Evolutionary conservation across 2,329 filamentous ascomycete species (phyloP).

Genomic region (Graphium sp.): DNA sequence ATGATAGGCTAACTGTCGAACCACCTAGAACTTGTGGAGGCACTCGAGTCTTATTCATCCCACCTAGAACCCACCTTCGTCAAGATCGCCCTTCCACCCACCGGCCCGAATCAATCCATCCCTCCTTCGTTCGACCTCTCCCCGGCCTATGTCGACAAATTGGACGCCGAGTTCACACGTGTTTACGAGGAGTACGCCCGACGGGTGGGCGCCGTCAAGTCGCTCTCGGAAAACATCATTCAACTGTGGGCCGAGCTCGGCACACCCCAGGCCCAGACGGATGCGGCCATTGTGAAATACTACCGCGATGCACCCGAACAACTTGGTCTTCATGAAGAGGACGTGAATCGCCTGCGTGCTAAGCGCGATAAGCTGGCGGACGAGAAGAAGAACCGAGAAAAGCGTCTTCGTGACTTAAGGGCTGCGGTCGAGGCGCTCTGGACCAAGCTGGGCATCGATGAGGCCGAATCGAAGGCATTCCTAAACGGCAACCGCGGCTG

Average conservation of each 20-base stretch:
- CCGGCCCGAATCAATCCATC: constrained; percentile 56
- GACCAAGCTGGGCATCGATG: constrained; percentile 73
- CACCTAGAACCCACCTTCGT: constrained; percentile 87
- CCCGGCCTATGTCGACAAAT: constrained; percentile 64
- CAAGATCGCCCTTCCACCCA: constrained; percentile 70
- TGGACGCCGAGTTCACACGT: constrained; percentile 82
- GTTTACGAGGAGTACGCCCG: constrained; percentile 94
- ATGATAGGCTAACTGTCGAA: constrained; percentile 5
- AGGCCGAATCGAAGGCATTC: constrained; percentile 70
- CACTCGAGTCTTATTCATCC: constrained; percentile 88
- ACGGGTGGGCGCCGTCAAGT: constrained; percentile 59
- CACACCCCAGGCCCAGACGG: constrained; percentile 84
- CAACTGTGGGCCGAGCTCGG: constrained; percentile 92
- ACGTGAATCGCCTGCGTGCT: constrained; percentile 53
- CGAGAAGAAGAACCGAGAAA: constrained; percentile 77
- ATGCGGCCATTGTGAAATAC: constrained; percentile 70
- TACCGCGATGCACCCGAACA: constrained; percentile 88
- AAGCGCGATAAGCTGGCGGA: constrained; percentile 72
- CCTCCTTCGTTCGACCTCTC: constrained; percentile 86
- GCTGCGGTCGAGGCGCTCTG: constrained; percentile 70
- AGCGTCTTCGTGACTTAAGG: constrained; percentile 58
- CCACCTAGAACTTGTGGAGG: constrained; percentile 81
- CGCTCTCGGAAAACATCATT: constrained; percentile 70
- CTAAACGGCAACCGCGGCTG: constrained; percentile 78
- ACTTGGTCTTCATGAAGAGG: constrained; percentile 78